Evolutionary conservation across 2,329 filamentous ascomycete genomes (phyloP).

Genomic region (Fusarium duplospermum): DNA sequence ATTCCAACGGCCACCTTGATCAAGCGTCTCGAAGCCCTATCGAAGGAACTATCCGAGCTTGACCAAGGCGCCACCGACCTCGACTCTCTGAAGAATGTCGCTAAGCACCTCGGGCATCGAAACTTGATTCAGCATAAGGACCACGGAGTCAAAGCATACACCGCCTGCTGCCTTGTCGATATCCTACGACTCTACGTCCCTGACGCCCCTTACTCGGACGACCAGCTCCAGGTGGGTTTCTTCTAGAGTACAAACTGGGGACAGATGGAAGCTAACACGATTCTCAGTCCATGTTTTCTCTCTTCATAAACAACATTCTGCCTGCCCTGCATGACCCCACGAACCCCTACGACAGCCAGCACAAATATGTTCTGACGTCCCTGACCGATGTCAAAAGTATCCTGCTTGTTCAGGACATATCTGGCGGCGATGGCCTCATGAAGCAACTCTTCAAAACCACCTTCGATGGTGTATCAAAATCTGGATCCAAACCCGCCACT

Average conservation of each 20-base stretch:
- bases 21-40: conserved; percentile 81
- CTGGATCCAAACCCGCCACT: conserved; percentile 73
- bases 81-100: conserved; percentile 84
- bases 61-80: conserved; percentile 89
- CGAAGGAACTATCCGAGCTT: conserved; percentile 83
- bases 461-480: conserved; percentile 90
- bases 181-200: conserved; percentile 93
- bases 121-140: conserved; percentile 93
- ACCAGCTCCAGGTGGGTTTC: conserved; percentile 82
- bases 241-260: background rate
- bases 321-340: conserved; percentile 87
- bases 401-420: conserved; percentile 88
- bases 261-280: conserved; percentile 36
- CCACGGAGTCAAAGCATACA: conserved; percentile 89
- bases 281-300: conserved; percentile 86
- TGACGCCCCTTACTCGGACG: conserved; percentile 90
- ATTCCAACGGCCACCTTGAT: conserved; percentile 87
- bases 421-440: conserved; percentile 82
- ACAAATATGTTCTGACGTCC: conserved; percentile 90
- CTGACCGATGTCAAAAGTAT: conserved; percentile 95
- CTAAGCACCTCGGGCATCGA: conserved; percentile 84
- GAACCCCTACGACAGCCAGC: conserved; percentile 91
- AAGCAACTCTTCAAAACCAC: conserved; percentile 86
- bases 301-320: conserved; percentile 86
- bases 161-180: conserved; percentile 90